Conservation (phyloP, 2,329 filamentous ascomycete species). For the Parascedosporium putredinis region DNA sequence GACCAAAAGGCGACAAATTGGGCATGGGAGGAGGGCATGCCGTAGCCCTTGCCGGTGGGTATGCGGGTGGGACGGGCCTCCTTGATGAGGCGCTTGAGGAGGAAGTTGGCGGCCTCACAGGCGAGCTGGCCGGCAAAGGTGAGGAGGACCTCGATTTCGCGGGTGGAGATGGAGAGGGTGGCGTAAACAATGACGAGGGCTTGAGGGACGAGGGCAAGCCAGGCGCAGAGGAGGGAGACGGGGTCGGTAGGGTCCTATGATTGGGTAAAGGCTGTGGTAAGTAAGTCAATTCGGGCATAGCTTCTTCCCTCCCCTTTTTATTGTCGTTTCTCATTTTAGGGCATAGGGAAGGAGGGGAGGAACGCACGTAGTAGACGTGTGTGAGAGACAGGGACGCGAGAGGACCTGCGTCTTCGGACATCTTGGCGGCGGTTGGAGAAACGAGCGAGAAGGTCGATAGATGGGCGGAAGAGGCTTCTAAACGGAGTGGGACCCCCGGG, state of each 20-base stretch:
- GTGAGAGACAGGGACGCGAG: conserved; percentile 88
- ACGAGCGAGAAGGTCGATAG: neutral
- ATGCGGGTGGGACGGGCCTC: conserved; percentile 77
- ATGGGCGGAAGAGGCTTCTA: no score
- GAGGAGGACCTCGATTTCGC: conserved; percentile 78
- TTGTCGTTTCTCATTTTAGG: neutral
- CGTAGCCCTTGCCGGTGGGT: conserved; percentile 91
- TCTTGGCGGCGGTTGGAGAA: neutral
- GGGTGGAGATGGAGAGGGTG: conserved; percentile 80
- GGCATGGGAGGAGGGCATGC: conserved; percentile 90
- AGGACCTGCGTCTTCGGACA: conserved; percentile 31
- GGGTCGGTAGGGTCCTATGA: conserved; percentile 74
- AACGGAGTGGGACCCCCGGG: no score
- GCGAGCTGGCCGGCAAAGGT: conserved; percentile 88
- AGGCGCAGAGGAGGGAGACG: conserved; percentile 80
- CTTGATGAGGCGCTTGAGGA: conserved; percentile 80
- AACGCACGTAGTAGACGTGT: conserved; percentile 87
- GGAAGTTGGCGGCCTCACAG: conserved; percentile 86
- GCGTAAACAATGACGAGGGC: conserved; percentile 83
- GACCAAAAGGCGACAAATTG: conserved; percentile 88
- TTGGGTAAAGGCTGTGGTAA: no score
- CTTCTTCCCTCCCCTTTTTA: conserved; percentile 1
- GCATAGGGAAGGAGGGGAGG: neutral
- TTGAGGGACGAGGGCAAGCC: conserved; percentile 88
- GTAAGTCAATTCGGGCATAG: neutral